A percentile compares a stretch with the other conserved stretches of the same genome.
Evolutionary conservation across 2,329 filamentous ascomycete species (phyloP).

Genomic region (Fusarium sp.): DNA sequence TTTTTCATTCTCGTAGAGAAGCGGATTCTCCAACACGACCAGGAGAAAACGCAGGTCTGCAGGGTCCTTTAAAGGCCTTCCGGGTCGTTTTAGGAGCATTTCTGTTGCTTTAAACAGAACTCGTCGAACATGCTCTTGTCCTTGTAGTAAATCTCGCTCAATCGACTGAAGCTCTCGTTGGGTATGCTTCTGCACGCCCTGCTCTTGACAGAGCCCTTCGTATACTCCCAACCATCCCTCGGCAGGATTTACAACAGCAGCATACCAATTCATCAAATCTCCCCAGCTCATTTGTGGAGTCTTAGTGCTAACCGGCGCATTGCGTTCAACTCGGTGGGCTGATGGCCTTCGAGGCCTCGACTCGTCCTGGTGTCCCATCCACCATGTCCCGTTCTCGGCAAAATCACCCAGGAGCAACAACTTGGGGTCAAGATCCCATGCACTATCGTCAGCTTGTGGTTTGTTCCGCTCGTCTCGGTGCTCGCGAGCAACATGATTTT

Average conservation of each 20-base stretch:
- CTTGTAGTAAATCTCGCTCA: constrained; percentile 62
- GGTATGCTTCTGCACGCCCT: constrained; percentile 47
- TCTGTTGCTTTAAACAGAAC: constrained; percentile 82
- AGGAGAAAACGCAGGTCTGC: constrained; percentile 81
- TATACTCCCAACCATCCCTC: constrained; percentile 72
- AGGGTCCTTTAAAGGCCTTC: constrained; percentile 73
- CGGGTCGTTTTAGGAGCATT: constrained; percentile 81
- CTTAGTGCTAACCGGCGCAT: constrained; percentile 36
- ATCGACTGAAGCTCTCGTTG: constrained; percentile 56
- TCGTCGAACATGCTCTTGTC: constrained; percentile 75
- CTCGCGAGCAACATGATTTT: constrained; percentile 45
- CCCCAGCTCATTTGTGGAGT: constrained; percentile 81
- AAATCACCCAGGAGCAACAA: constrained; percentile 78
- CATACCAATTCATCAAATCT: constrained; percentile 79
- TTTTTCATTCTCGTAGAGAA: constrained; percentile 65
- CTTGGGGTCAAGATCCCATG: constrained; percentile 75
- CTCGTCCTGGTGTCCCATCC: constrained; percentile 71
- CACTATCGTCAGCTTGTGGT: constrained; percentile 32
- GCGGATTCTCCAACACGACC: constrained; percentile 81
- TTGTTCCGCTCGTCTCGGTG: constrained; percentile 34
- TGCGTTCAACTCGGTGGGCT: constrained; percentile 33
- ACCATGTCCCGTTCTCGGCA: constrained; percentile 85
- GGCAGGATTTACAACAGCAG: constrained; percentile 73
- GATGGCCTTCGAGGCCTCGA: constrained; percentile 31
- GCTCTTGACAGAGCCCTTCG: constrained; percentile 57